Conservation (phyloP, 805 yeast genomes). For the Candida cerambycidarum region DNA sequence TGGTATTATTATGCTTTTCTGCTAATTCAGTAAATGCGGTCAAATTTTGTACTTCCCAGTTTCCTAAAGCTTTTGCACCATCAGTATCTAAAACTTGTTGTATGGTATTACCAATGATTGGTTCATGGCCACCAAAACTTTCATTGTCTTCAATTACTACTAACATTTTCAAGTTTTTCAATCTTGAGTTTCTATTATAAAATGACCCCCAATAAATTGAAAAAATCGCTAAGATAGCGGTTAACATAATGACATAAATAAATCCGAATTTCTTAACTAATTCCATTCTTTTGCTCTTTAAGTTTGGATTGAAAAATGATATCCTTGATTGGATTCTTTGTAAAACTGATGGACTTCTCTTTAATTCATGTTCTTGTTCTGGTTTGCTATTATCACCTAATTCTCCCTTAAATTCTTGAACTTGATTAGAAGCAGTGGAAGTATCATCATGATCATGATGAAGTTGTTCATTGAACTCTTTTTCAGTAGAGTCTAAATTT, state of each 20-base stretch:
- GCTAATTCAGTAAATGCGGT: constrained; percentile 30
- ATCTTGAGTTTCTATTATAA: constrained; percentile 28
- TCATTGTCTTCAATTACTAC: constrained; percentile 35
- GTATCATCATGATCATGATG: background rate
- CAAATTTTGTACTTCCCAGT: constrained; percentile 36
- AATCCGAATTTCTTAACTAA: constrained; percentile 18
- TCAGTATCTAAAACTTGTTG: constrained; percentile 26
- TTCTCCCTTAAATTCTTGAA: background rate
- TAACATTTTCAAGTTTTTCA: constrained; percentile 34
- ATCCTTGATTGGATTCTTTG: constrained; percentile 25
- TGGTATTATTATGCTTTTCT: constrained; percentile 21
- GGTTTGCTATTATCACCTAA: constrained; percentile 1
- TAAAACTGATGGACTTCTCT: constrained; percentile 16
- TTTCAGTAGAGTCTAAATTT: background rate
- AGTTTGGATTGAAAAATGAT: constrained; percentile 32
- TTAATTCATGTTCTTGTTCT: constrained; percentile 4
- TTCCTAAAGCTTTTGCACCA: constrained; percentile 24
- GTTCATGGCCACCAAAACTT: constrained; percentile 27
- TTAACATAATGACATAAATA: constrained; percentile 32
- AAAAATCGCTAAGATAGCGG: constrained; percentile 32
- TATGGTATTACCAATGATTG: constrained; percentile 50
- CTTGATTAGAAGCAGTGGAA: background rate
- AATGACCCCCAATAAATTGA: constrained; percentile 44
- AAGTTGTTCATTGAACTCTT: background rate
- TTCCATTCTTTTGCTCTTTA: constrained; percentile 20